Percentiles rank a stretch among this genome's conserved stretches.
These are phyloP conservation scores for Dissophora globulifera DNA, from an alignment of 192 early-diverging fungal species.

Conservation along the genomic window DNA sequence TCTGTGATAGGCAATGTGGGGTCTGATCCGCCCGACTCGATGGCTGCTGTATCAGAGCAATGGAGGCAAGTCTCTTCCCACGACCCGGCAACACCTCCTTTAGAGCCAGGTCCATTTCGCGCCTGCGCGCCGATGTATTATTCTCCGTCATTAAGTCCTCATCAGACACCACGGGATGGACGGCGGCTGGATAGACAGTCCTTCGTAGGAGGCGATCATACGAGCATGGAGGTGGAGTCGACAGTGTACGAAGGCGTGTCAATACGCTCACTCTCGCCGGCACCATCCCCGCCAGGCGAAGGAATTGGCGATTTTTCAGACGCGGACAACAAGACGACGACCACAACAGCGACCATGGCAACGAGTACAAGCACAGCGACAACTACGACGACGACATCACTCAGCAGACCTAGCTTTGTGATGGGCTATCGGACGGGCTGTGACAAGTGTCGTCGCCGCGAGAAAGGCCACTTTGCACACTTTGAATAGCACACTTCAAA, in stretches of 20 bases:
- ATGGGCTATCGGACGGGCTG: conserved; percentile 43
- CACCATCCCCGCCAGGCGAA: conserved; percentile 16
- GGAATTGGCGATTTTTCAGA: conserved; percentile 1
- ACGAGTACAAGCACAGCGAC: too few relatives aligned
- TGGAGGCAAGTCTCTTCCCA: not conserved
- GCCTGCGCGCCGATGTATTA: not conserved
- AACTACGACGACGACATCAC: not conserved
- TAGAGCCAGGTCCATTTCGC: conserved; percentile 2
- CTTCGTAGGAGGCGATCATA: not conserved
- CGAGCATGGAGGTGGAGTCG: conserved; percentile 7
- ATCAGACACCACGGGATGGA: not conserved
- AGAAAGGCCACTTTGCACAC: conserved; percentile 49
- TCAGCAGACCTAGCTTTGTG: not conserved
- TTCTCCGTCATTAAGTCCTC: not conserved
- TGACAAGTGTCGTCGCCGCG: conserved; percentile 29
- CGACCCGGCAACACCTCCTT: conserved; percentile 24
- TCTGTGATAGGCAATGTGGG: too few relatives aligned
- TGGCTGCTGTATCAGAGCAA: not conserved
- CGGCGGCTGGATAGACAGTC: too few relatives aligned
- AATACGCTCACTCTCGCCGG: conserved; percentile 20
- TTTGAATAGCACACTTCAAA: conserved; percentile 2
- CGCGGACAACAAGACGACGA: not conserved
- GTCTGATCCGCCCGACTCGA: not conserved
- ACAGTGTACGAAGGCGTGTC: not conserved
- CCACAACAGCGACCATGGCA: not conserved